Evolutionary conservation across 1,139 yeast genomes (phyloP).

Genomic region (Ogataea hybrid): DNA sequence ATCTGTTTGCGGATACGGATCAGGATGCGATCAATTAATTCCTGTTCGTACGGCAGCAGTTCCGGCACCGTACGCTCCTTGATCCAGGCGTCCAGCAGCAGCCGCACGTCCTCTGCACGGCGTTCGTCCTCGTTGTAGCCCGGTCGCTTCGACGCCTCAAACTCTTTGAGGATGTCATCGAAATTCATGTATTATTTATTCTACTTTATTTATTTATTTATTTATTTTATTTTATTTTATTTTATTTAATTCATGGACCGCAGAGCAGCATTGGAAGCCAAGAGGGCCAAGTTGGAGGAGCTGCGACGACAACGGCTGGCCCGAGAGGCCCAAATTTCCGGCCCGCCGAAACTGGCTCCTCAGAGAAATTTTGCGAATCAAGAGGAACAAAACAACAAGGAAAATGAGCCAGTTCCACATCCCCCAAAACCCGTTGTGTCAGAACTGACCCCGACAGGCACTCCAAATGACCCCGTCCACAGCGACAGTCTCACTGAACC

Average conservation of each 20-base stretch:
- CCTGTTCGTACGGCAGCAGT: constrained; percentile 65
- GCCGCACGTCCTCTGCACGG: constrained; percentile 36
- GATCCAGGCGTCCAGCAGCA: constrained; percentile 68
- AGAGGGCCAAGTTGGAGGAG: constrained; percentile 44
- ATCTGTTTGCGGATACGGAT: constrained; percentile 64
- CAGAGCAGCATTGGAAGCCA: constrained; percentile 38
- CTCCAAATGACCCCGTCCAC: background rate
- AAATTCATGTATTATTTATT: constrained; percentile 41
- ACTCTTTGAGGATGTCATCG: constrained; percentile 66
- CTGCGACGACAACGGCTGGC: constrained; percentile 34
- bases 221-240: constrained; percentile 2
- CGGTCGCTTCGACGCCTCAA: constrained; percentile 40
- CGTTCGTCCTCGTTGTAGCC: constrained; percentile 25
- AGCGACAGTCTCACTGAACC: background rate
- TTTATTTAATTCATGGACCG: constrained; percentile 18
- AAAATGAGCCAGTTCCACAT: background rate
- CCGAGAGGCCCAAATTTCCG: constrained; percentile 19
- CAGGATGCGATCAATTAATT: constrained; percentile 56
- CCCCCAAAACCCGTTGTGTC: background rate
- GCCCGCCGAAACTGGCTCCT: too few relatives aligned
- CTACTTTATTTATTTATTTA: background rate
- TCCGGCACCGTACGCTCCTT: constrained; percentile 87
- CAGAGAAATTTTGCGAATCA: too few relatives aligned
- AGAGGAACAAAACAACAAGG: background rate
- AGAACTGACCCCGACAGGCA: background rate